Conservation (phyloP, 768 basidiomycete genomes). For the Trametes cinnabarina region DNA sequence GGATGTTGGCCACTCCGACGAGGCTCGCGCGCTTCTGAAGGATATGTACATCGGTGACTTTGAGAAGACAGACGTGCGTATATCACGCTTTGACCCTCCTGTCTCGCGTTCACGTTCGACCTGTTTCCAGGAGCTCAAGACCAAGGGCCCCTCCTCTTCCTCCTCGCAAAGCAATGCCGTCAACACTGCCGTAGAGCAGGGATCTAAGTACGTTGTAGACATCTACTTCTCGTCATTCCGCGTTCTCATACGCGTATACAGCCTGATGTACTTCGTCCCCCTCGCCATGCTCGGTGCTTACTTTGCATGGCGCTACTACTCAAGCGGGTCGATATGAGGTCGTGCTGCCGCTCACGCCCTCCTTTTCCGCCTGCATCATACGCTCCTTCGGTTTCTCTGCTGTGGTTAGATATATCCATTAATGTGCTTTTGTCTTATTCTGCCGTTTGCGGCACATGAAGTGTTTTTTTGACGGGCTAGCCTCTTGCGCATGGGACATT, state of each 20-base stretch:
- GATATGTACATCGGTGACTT: conserved; percentile 82
- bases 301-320: conserved; percentile 84
- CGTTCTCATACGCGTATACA: conserved; percentile 28
- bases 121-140: conserved; percentile 43
- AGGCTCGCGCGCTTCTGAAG: conserved; percentile 83
- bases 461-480: no score
- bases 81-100: background rate
- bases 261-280: conserved; percentile 83
- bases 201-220: conserved; percentile 56
- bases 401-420: conserved; percentile 18
- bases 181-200: conserved; percentile 53
- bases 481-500: no score
- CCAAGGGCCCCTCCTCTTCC: conserved; percentile 48
- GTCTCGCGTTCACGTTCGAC: background rate
- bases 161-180: conserved; percentile 38
- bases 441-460: background rate
- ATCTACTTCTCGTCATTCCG: conserved; percentile 11
- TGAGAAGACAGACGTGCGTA: conserved; percentile 63
- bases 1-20: conserved; percentile 98
- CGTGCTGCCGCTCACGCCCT: conserved; percentile 14
- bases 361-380: background rate
- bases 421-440: conserved; percentile 7
- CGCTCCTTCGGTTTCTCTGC: background rate
- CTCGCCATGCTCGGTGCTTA: conserved; percentile 77
- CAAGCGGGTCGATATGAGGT: conserved; percentile 42